These are phyloP conservation scores for Boechera divaricarpa DNA, from an alignment of 345 rosid genomes.

Conservation along the genomic window DNA sequence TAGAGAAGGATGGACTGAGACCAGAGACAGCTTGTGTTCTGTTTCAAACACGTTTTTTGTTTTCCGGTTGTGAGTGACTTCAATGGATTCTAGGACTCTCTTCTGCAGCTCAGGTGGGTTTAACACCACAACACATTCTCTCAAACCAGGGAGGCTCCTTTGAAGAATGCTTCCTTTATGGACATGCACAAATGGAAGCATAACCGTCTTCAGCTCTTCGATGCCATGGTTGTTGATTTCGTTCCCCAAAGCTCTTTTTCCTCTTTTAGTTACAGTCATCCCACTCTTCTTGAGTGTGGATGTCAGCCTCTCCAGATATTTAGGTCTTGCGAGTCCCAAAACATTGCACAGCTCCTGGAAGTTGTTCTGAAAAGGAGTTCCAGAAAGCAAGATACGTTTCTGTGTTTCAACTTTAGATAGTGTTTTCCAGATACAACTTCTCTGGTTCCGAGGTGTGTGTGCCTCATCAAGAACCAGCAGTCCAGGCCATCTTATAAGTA, in stretches of 20 bases:
- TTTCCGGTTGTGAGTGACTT: constrained; percentile 37
- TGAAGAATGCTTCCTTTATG: constrained; percentile 76
- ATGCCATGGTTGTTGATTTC: constrained; percentile 38
- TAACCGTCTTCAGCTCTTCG: constrained; percentile 43
- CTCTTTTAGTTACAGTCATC: constrained; percentile 41
- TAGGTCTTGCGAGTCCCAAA: constrained; percentile 46
- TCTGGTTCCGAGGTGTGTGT: constrained; percentile 72
- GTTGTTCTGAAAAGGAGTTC: constrained; percentile 91
- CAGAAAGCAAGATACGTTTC: constrained; percentile 74
- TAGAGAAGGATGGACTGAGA: constrained; percentile 72
- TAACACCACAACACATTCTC: constrained; percentile 46
- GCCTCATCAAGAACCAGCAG: constrained; percentile 80
- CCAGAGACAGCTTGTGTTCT: constrained; percentile 52
- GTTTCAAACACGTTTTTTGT: constrained; percentile 34
- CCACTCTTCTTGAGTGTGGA: constrained; percentile 43
- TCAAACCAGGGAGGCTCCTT: constrained; percentile 71
- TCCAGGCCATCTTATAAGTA: constrained; percentile 56
- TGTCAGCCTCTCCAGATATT: constrained; percentile 39
- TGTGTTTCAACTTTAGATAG: constrained; percentile 57
- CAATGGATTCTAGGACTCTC: constrained; percentile 42
- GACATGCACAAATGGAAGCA: constrained; percentile 73
- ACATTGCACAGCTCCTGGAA: constrained; percentile 64
- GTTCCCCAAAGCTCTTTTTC: constrained; percentile 12
- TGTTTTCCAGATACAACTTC: constrained; percentile 64
- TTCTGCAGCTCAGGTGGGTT: constrained; percentile 48